phyloP scores from a whole-genome alignment of 306 rosid genomes.

The Sicyos baderoa region DNA sequence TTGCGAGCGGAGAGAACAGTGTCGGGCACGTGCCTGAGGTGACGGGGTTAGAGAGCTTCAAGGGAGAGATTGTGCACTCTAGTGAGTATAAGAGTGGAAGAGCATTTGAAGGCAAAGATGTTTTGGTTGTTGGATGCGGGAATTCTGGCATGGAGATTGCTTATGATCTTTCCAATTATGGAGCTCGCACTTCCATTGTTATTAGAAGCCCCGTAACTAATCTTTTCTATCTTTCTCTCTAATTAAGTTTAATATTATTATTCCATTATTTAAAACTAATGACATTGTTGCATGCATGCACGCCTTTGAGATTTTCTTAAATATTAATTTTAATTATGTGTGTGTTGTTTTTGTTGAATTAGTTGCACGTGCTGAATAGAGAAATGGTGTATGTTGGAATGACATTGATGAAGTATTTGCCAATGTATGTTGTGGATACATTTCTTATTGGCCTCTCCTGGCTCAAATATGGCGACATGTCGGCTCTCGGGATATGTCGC shows the following conservation, averaged over 20 bases:
- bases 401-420: conserved; percentile 24
- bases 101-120: conserved; percentile 12
- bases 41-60: conserved; percentile 23
- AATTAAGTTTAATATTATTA: neutral
- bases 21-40: conserved; percentile 14
- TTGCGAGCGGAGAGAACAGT: conserved; percentile 29
- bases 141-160: conserved; percentile 35
- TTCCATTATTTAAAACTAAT: too few species aligned
- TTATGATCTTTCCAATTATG: conserved; percentile 17
- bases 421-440: conserved; percentile 26
- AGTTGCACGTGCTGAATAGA: conserved; percentile 43
- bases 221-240: neutral
- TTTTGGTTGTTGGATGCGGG: conserved; percentile 32
- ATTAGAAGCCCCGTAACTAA: conserved; percentile 39
- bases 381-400: conserved; percentile 32
- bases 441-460: neutral
- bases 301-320: too few species aligned
- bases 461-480: conserved; percentile 28
- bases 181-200: conserved; percentile 20
- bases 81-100: conserved; percentile 13
- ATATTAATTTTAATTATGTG: too few species aligned
- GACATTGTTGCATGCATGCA: too few species aligned
- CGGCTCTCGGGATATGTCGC: conserved; percentile 26
- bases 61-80: conserved; percentile 21
- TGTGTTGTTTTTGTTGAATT: too few species aligned